A percentile compares a stretch with the other conserved stretches of the same genome.
phyloP scores from a whole-genome alignment of 306 rosid genomes.

The Casuarina glauca region DNA sequence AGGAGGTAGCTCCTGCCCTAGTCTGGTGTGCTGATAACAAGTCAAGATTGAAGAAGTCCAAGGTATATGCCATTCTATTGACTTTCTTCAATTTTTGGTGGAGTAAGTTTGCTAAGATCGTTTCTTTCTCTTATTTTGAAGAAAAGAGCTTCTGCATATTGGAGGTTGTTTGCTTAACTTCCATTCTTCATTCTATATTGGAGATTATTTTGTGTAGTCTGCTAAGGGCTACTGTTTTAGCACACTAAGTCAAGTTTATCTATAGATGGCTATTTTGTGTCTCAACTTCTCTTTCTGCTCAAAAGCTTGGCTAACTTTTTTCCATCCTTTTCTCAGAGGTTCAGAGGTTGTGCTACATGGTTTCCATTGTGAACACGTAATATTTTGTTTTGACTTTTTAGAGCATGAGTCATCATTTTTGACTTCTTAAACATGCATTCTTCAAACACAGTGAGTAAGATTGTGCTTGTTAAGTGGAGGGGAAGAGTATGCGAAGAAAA shows the following conservation, averaged over 20 bases:
- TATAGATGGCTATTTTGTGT: not conserved
- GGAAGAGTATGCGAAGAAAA: not conserved
- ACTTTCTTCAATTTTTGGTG: conserved; percentile 14
- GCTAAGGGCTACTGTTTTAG: not conserved
- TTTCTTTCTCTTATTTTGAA: not conserved
- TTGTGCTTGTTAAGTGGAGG: not conserved
- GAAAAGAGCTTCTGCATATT: not conserved
- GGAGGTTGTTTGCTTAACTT: not conserved
- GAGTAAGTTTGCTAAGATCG: not conserved
- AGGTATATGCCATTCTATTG: conserved; percentile 47
- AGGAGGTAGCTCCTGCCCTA: conserved; percentile 85
- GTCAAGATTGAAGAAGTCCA: conserved; percentile 89
- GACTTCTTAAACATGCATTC: not conserved
- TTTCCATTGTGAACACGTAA: not conserved
- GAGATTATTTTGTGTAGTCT: not conserved
- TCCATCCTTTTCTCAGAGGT: not conserved
- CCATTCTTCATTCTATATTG: not conserved
- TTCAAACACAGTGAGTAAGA: not conserved
- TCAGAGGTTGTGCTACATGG: not conserved
- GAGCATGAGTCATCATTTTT: not conserved
- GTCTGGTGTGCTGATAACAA: conserved; percentile 97
- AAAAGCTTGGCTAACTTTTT: not conserved
- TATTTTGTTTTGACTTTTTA: not conserved
- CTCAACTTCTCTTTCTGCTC: not conserved
- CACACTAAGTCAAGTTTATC: not conserved